Conservation (phyloP, 768 basidiomycete genomes). For the Candolleomyces eurysporus region DNA sequence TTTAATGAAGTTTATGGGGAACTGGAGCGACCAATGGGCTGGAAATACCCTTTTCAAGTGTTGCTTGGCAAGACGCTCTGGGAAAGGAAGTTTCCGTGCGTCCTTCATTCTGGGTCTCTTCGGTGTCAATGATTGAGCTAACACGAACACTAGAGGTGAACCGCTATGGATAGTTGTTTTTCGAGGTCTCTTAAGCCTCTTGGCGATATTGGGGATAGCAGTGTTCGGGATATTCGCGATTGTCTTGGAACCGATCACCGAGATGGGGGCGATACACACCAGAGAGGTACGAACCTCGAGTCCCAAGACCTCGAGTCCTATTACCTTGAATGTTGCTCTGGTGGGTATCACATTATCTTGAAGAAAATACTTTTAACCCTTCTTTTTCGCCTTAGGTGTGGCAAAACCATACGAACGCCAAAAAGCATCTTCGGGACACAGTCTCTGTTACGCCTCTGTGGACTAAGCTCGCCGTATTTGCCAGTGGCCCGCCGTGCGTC, state of each 20-base stretch:
- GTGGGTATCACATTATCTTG: background rate
- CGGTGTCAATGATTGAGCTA: background rate
- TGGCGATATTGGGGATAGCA: background rate
- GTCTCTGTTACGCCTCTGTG: background rate
- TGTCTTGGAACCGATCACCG: background rate
- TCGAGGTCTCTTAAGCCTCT: background rate
- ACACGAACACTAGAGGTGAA: background rate
- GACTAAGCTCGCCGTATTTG: background rate
- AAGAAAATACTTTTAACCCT: too few relatives aligned
- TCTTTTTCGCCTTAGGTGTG: background rate
- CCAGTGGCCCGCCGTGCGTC: background rate
- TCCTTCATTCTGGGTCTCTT: background rate
- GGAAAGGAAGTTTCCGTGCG: background rate
- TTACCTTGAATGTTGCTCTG: background rate
- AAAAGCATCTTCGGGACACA: background rate
- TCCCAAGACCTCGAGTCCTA: background rate
- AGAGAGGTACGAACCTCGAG: background rate
- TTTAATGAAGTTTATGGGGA: background rate
- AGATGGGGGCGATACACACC: background rate
- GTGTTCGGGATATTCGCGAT: background rate
- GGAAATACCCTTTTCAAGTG: background rate
- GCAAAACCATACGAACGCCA: background rate
- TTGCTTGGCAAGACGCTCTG: background rate
- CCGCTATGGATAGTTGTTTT: background rate
- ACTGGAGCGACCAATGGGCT: background rate